Evolutionary conservation across 2,329 filamentous ascomycete species (phyloP).

Genomic region (Salinomyces thailandicus): DNA sequence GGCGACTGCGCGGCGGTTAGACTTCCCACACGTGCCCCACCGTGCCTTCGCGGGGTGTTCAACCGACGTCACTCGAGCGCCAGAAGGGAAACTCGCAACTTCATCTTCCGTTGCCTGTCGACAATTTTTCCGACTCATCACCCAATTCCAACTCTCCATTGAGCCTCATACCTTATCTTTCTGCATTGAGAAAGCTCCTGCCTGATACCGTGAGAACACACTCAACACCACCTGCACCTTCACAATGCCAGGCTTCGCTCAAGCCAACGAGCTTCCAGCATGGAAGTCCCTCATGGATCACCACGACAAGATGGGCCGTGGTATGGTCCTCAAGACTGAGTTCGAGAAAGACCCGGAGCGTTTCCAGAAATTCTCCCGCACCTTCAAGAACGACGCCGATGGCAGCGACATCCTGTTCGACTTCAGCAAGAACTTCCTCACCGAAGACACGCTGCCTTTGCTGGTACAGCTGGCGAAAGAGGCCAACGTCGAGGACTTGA

Average conservation of each 20-base stretch:
- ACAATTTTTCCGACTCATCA: too few species aligned
- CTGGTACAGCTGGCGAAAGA: constrained; percentile 86
- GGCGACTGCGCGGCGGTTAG: too few species aligned
- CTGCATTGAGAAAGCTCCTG: too few species aligned
- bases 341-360: constrained; percentile 81
- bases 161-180: too few species aligned
- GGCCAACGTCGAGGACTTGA: constrained; percentile 81
- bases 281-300: constrained; percentile 90
- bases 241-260: constrained; percentile 55
- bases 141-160: too few species aligned
- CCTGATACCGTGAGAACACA: too few species aligned
- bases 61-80: too few species aligned
- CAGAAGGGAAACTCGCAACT: too few species aligned
- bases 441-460: constrained; percentile 78
- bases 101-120: too few species aligned
- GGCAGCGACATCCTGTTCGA: constrained; percentile 87
- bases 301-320: constrained; percentile 74
- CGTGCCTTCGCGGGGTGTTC: too few species aligned
- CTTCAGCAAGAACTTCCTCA: constrained; percentile 98
- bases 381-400: constrained; percentile 69
- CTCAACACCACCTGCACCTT: too few species aligned
- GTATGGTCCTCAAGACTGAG: constrained; percentile 85
- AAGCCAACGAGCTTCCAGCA: constrained; percentile 73
- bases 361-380: constrained; percentile 82
- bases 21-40: too few species aligned